phyloP scores from a whole-genome alignment of 2,329 filamentous ascomycete genomes.

The Cyanodermella asteris region DNA sequence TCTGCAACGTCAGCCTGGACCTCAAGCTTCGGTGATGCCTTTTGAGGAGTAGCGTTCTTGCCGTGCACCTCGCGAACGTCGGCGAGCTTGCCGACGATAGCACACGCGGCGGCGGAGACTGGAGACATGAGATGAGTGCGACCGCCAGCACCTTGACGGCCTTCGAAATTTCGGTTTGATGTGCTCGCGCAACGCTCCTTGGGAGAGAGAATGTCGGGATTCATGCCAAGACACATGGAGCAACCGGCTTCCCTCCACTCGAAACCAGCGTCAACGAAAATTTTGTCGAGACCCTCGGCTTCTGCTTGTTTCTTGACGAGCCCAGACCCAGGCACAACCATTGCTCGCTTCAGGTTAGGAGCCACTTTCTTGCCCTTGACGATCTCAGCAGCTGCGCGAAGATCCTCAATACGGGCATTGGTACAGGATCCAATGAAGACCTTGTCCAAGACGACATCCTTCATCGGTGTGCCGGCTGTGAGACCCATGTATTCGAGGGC shows the following conservation, averaged over 20 bases:
- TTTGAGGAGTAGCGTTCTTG: constrained; percentile 28
- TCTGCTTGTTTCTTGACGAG: constrained; percentile 86
- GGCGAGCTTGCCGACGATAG: constrained; percentile 71
- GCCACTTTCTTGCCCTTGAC: constrained; percentile 77
- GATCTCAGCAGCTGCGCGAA: constrained; percentile 66
- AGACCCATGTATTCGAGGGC: constrained; percentile 96
- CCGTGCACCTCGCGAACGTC: constrained; percentile 64
- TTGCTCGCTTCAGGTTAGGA: constrained; percentile 70
- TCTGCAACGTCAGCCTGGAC: constrained; percentile 39
- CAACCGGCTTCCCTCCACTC: constrained; percentile 97
- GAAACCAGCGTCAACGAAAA: constrained; percentile 80
- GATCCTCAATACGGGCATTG: constrained; percentile 88
- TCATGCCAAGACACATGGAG: constrained; percentile 99
- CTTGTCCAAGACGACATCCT: constrained; percentile 85
- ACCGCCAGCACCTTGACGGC: constrained; percentile 75
- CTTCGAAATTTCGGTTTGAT: constrained; percentile 94
- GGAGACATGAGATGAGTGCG: constrained; percentile 93
- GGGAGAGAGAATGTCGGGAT: constrained; percentile 85
- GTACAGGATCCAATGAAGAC: constrained; percentile 97
- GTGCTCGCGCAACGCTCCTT: constrained; percentile 87
- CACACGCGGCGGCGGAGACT: constrained; percentile 84
- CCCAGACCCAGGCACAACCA: constrained; percentile 92
- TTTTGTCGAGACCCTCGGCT: constrained; percentile 74
- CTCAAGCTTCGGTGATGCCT: constrained; percentile 35
- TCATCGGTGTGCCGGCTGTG: constrained; percentile 63